Evolutionary conservation across 139 green algal species (phyloP), one percentile per base, ranked within the genome.

Genomic region (Chlorella vulgaris): DNA sequence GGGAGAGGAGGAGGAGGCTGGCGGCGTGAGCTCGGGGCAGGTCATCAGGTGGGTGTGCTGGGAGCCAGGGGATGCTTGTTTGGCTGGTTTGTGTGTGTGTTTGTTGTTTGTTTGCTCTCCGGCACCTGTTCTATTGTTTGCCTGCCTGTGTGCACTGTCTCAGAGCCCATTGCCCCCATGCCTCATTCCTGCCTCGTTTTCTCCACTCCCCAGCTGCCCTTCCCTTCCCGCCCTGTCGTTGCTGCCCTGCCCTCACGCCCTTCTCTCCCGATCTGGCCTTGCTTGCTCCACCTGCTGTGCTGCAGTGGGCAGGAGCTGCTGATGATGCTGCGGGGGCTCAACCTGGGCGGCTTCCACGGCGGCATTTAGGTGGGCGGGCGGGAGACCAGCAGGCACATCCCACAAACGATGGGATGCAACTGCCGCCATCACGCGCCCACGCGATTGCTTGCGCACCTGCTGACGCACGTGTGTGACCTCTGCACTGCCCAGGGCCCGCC

Each of bases 291-390:
- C 19, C 67, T 55, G 10, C n/a, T 28, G 8, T 40, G 42, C 18
- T 65, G 73, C 73, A 79, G 69, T 24, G 81, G 81, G 15, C 81
- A 86, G 71, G 81, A 86, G 70, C 77, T 86, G 69, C 58, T 86
- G 28, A 79, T 79, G 76, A 74, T 86, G 70, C 77, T 86, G 70
- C 53, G 81, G 24, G 81, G 81, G 33, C 74, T 86, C 31, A 81
- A 74, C 67, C 28, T 86, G 63, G 81, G 81, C 22, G 63, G 60
- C 7, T 81, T 79, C 53, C 51, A 35, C 35, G 71, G 68, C 40
- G 69, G 73, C 53, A 68, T 79, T 31, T 79, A 51, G 62, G 35
- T 22, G 31, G n/a, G n/a, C n/a, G n/a, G n/a, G n/a, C n/a, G n/a
- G n/a, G n/a, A n/a, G n/a, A n/a, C n/a, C n/a, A n/a, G n/a, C n/a